Base-by-base conservation (phyloP, 805 yeast species). In the Priceomyces castillae region DNA sequence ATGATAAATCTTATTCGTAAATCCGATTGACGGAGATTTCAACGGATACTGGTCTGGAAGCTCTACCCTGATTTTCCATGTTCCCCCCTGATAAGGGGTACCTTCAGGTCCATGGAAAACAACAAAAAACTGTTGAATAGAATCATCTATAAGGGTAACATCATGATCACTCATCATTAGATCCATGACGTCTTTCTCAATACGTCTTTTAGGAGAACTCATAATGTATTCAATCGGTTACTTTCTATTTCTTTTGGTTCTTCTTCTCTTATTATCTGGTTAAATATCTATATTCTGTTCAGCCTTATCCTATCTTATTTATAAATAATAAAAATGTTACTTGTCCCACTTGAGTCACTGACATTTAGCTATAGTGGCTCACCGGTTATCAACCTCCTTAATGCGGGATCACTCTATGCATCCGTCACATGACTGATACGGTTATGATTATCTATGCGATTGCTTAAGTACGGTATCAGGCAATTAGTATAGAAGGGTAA, bases 131-230 rank as follows among this genome's bases (percentile, higher is more conserved):
- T 88, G 96, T 61, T 89, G 96, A 74, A 78, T 73, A 19, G 66
- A 60, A 57, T 89, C 96, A 50, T 90, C 83, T 34, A 87, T 80
- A 40, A 92, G 73, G 9, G 81, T 78, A 15, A 92, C 98, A 45
- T 90, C 92, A 61, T 83, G 92, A 64, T 88, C 90, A 67, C 96
- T 86, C 96, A 89, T 90, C 66, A 92, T 86, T 78, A 92, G 74
- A 64, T 90, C 94, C 96, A 88, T 90, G 37, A 92, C 97, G 64
- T 92, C 99, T 22, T 94, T 87, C 59, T 90, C 97, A 51, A 94
- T 90, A 39, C 95, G 76, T 60, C 89, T 75, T 55, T 81, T 83
- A 26, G 86, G 84, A 5, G 86, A 78, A 61, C 85, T 77, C 68
- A 61, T 61, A 3, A 19, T 34, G 37, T 14, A 34, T 34, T 22